phyloP scores from a whole-genome alignment of 2,329 filamentous ascomycete genomes.

The Beauveria varroae region DNA sequence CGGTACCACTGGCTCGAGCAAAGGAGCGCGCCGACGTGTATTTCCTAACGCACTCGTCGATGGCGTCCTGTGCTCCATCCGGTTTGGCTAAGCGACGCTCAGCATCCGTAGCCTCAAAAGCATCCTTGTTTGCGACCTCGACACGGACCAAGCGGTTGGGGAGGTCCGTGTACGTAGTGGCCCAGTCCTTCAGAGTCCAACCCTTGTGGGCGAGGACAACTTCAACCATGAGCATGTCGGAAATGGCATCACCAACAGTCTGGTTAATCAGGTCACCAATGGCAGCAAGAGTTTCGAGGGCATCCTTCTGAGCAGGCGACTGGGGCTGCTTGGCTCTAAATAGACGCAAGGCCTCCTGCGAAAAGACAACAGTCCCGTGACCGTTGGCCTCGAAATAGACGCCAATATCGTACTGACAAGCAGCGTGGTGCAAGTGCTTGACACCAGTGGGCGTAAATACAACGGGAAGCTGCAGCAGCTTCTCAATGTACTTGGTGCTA shows the following conservation, averaged over 20 bases:
- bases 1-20: constrained; percentile 86
- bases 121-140: constrained; percentile 77
- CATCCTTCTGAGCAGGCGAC: constrained; percentile 84
- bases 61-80: constrained; percentile 70
- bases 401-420: constrained; percentile 86
- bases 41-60: constrained; percentile 81
- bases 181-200: constrained; percentile 88
- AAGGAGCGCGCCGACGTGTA: constrained; percentile 87
- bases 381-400: constrained; percentile 99
- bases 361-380: constrained; percentile 95
- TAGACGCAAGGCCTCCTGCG: constrained; percentile 67
- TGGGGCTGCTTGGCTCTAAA: constrained; percentile 77
- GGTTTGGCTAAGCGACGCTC: constrained; percentile 82
- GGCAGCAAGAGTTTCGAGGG: constrained; percentile 75
- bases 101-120: constrained; percentile 87
- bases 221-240: constrained; percentile 92
- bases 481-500: constrained; percentile 84
- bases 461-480: constrained; percentile 80
- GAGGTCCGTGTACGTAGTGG: constrained; percentile 84
- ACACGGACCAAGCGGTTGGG: constrained; percentile 94
- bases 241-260: constrained; percentile 91
- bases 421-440: constrained; percentile 96
- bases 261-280: constrained; percentile 94
- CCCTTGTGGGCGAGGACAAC: constrained; percentile 91
- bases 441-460: constrained; percentile 93